phyloP scores from a whole-genome alignment of 495 filamentous ascomycete species.

The Neurospora tetraspora region DNA sequence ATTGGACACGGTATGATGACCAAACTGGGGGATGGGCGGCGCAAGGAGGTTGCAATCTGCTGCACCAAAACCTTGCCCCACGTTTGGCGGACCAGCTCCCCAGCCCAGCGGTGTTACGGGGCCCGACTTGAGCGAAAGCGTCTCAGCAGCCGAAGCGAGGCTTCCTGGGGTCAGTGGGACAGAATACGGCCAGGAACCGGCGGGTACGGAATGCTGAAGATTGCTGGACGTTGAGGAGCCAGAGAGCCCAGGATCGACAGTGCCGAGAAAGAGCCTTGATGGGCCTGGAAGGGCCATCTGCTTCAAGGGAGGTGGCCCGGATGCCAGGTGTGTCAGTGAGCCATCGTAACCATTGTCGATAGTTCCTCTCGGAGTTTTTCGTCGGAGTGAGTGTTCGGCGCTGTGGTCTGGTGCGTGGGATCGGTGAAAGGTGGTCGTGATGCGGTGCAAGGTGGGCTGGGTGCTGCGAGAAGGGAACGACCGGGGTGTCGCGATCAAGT shows the following conservation, averaged over 20 bases:
- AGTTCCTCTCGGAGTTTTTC: conserved; percentile 92
- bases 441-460: conserved; percentile 24
- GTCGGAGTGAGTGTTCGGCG: conserved; percentile 69
- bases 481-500: conserved; percentile 19
- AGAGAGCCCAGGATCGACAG: conserved; percentile 12
- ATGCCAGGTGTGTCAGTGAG: conserved; percentile 61
- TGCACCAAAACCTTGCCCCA: conserved; percentile 2
- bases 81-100: conserved; percentile 8
- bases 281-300: conserved; percentile 67
- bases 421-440: conserved; percentile 22
- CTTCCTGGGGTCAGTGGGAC: background rate
- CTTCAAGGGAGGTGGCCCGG: conserved; percentile 71
- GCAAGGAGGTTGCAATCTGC: conserved; percentile 12
- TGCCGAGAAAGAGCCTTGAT: conserved; percentile 30
- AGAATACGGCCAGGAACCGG: conserved; percentile 15
- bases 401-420: conserved; percentile 28
- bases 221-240: background rate
- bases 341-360: conserved; percentile 92
- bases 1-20: conserved; percentile 35
- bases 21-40: conserved; percentile 22
- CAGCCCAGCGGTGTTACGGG: conserved; percentile 11
- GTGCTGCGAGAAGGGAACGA: conserved; percentile 31
- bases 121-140: conserved; percentile 1
- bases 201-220: conserved; percentile 7
- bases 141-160: background rate